These are phyloP conservation scores for Colletotrichum chrysophilum DNA, from an alignment of 2,329 filamentous ascomycete genomes.

Conservation along the genomic window DNA sequence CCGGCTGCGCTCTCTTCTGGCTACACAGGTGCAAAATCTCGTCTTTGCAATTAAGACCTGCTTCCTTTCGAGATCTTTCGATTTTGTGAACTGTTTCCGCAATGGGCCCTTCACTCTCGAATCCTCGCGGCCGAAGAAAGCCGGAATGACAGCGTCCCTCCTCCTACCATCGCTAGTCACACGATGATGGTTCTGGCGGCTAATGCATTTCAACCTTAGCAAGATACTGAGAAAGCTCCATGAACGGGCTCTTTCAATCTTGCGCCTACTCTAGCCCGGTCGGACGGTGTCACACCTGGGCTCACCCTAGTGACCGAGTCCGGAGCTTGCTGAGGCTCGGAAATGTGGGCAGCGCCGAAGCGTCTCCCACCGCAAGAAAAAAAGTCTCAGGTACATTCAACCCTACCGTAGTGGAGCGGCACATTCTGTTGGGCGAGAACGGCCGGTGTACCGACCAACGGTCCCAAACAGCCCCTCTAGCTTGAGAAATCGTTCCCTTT, in stretches of 20 bases:
- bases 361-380: neutral
- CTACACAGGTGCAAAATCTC: neutral
- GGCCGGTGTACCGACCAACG: neutral
- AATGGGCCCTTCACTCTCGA: neutral
- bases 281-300: neutral
- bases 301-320: slow-evolving; percentile 10
- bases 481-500: neutral
- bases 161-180: neutral
- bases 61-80: neutral
- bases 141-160: neutral
- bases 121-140: neutral
- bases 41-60: neutral
- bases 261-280: neutral
- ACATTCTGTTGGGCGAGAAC: slow-evolving; percentile 13
- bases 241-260: neutral
- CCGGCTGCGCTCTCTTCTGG: neutral
- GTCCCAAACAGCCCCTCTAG: neutral
- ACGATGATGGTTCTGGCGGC: neutral
- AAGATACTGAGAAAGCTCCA: neutral
- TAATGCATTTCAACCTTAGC: neutral
- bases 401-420: neutral
- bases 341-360: slow-evolving; percentile 11
- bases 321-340: neutral
- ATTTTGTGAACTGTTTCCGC: neutral
- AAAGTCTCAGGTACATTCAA: neutral